A percentile compares a stretch with the other conserved stretches of the same genome.
phyloP scores from a whole-genome alignment of 352 stramenopile genomes.

The Vaucheria bursata region DNA sequence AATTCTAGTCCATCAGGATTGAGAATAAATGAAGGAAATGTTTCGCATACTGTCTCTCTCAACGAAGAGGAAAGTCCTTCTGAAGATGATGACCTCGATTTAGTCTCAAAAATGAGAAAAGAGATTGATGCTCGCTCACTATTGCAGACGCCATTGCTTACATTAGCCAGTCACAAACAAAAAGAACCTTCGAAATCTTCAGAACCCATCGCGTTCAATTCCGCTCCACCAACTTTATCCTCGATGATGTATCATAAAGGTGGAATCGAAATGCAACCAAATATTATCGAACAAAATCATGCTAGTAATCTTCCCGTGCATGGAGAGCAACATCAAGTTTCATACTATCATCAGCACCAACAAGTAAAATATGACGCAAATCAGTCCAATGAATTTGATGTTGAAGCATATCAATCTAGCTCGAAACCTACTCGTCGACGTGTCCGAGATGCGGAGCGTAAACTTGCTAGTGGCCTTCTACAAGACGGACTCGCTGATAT shows the following conservation, averaged over 20 bases:
- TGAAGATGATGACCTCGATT: not conserved
- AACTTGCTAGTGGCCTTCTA: constrained; percentile 28
- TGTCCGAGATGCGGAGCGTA: constrained; percentile 34
- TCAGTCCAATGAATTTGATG: not conserved
- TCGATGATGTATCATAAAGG: too few relatives aligned
- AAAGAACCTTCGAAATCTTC: too few relatives aligned
- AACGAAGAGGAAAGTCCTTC: not conserved
- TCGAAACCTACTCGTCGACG: constrained; percentile 31
- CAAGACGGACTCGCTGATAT: constrained; percentile 17
- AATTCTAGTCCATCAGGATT: too few relatives aligned
- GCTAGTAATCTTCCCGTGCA: not conserved
- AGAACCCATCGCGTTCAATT: too few relatives aligned
- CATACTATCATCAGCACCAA: not conserved
- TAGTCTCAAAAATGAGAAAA: too few relatives aligned
- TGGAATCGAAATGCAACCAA: too few relatives aligned
- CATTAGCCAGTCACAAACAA: too few relatives aligned
- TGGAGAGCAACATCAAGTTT: not conserved
- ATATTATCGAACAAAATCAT: not conserved
- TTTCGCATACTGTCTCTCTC: too few relatives aligned
- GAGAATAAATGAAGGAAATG: too few relatives aligned
- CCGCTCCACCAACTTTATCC: too few relatives aligned
- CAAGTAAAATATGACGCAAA: not conserved
- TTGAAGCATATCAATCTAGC: not conserved
- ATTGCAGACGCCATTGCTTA: too few relatives aligned
- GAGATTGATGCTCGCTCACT: too few relatives aligned